Base-by-base conservation (phyloP, 2,329 filamentous ascomycete genomes). In the Metarhizium rileyi region DNA sequence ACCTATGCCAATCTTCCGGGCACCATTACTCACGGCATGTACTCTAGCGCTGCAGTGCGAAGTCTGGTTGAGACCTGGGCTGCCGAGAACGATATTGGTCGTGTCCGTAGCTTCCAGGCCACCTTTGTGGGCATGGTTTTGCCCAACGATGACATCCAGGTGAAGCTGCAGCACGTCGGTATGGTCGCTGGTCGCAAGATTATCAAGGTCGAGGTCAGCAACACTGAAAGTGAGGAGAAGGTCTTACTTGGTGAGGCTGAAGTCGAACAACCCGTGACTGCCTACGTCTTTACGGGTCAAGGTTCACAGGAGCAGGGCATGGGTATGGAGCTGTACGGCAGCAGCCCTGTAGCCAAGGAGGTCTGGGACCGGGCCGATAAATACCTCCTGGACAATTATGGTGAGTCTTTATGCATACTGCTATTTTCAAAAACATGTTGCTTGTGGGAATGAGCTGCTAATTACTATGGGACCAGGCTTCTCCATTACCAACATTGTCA, bases 101-200 rank as follows among this genome's bases (percentile, higher is more conserved):
- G 93, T 61, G 91, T 98, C 47, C 85, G 93, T 62, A 96, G 91
- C 71, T 98, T 96, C 81, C 90, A 96, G 63, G 93, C 90, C 54
- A 91, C 86, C 22, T 79, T 98, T 46, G 90, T 95, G n/a, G 93
- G 93, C 57, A 98, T 98, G 93, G 94, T 98, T 10, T 76, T 98
- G 53, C 93, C 93, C 49, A 95, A 97, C 59, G 94, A 98, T 63
- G 86, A 91, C 55, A 86, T 98, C 55, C 82, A 94, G 56, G 91
- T 98, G 61, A 95, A 90, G 72, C 80, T 98, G 47, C 88, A 96
- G 73, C 93, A 98, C 64, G 85, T 94, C 28, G 93, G 91, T 63
- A 98, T 98, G 93, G 87, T 98, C 53, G 85, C 88, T 62, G 93
- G 93, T 63, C 90, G 93, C 68, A 98, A 97, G 81, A 97, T 97